These are phyloP conservation scores for Lipomyces orientalis DNA, from an alignment of 805 yeast species.

Conservation along the genomic window DNA sequence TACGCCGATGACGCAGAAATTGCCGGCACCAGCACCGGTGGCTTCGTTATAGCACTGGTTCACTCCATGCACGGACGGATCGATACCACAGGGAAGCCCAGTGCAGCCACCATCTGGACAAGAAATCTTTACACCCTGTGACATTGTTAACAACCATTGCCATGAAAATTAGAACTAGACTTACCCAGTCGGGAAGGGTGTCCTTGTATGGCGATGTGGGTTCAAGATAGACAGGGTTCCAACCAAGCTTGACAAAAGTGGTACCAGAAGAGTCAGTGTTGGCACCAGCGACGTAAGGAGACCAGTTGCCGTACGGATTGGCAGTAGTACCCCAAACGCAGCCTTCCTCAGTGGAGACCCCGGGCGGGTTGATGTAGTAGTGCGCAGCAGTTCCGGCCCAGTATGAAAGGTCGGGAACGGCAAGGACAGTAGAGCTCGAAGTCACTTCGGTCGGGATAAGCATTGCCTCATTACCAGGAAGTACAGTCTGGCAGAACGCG, in stretches of 20 bases:
- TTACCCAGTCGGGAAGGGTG: conserved; percentile 38
- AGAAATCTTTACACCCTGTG: conserved; percentile 71
- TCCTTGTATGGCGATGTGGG: conserved; percentile 58
- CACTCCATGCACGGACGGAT: conserved; percentile 67
- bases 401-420: conserved; percentile 79
- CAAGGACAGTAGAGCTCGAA: conserved; percentile 60
- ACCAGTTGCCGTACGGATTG: conserved; percentile 84
- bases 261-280: conserved; percentile 69
- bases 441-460: conserved; percentile 78
- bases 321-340: conserved; percentile 81
- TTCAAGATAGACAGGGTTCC: conserved; percentile 87
- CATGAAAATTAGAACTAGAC: background rate
- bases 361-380: conserved; percentile 83
- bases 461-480: conserved; percentile 96
- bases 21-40: conserved; percentile 67
- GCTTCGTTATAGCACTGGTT: conserved; percentile 59
- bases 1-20: conserved; percentile 86
- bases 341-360: conserved; percentile 73
- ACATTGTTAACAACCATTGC: conserved; percentile 51
- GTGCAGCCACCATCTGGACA: conserved; percentile 75
- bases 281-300: conserved; percentile 93
- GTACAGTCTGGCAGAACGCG: conserved; percentile 89
- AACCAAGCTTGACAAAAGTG: conserved; percentile 83
- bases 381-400: conserved; percentile 74
- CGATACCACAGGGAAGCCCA: conserved; percentile 83